Conservation (phyloP, 345 rosid genomes). For the Salix dunnii region DNA sequence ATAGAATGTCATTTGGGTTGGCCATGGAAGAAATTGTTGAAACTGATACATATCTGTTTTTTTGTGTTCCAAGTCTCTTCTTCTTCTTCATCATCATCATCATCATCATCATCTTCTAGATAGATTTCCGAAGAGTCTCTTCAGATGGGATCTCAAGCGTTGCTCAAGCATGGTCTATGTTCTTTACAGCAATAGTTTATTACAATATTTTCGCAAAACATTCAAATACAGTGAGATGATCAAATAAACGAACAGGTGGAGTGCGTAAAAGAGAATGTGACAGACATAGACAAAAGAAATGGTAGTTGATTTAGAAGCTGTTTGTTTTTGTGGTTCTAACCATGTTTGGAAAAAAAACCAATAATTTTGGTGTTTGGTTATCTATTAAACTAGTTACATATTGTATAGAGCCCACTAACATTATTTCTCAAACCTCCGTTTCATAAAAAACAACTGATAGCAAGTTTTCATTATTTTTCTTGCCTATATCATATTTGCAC, state of each 20-base stretch:
- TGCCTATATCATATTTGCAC: too few species aligned
- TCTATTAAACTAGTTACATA: too few species aligned
- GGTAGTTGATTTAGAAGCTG: background rate
- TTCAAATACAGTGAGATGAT: background rate
- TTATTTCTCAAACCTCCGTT: too few species aligned
- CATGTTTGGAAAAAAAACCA: too few species aligned
- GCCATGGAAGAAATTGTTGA: background rate
- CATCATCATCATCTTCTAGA: conserved; percentile 12
- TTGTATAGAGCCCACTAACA: too few species aligned
- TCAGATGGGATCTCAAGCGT: conserved; percentile 85
- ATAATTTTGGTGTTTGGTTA: too few species aligned
- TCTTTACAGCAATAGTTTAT: conserved; percentile 39
- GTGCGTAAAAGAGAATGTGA: background rate
- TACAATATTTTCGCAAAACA: background rate
- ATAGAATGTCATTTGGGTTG: background rate
- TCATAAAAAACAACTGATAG: too few species aligned
- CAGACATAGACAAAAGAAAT: background rate
- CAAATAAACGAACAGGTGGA: conserved; percentile 14
- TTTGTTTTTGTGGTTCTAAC: too few species aligned
- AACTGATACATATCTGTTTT: background rate
- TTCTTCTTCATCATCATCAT: background rate
- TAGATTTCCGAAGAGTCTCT: conserved; percentile 51
- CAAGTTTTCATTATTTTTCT: too few species aligned
- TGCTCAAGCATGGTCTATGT: conserved; percentile 72
- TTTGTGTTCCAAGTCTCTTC: background rate